A percentile compares a stretch with the other conserved stretches of the same genome.
Evolutionary conservation across 305 asterid species (phyloP).

Genomic region (Fraxinus ornus): DNA sequence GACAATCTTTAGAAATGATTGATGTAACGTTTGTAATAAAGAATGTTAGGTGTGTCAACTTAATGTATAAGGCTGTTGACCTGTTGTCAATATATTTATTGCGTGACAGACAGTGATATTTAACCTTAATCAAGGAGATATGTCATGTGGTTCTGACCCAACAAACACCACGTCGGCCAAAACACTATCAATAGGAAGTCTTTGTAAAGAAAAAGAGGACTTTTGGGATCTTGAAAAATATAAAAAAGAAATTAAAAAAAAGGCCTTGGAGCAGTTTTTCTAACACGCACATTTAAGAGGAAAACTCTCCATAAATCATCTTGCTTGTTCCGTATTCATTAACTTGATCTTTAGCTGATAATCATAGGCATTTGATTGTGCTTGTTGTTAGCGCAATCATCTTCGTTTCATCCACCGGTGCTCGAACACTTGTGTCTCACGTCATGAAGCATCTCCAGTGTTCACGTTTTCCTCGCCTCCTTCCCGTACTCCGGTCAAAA

Average conservation of each 20-base stretch:
- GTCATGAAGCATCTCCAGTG: too few relatives aligned
- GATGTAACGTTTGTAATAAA: neutral
- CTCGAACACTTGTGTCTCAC: neutral
- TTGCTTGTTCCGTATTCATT: neutral
- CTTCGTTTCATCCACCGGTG: neutral
- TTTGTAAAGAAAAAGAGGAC: neutral
- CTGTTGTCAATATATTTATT: neutral
- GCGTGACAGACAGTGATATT: neutral
- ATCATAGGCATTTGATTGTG: neutral
- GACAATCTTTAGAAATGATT: neutral
- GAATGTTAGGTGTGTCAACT: neutral
- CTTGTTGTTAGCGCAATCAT: neutral
- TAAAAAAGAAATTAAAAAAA: too few relatives aligned
- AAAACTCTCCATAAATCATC: neutral
- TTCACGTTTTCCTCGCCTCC: too few relatives aligned
- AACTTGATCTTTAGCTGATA: neutral
- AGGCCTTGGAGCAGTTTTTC: neutral
- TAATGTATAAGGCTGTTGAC: neutral
- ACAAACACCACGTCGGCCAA: neutral
- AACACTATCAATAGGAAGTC: neutral
- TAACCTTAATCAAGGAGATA: neutral
- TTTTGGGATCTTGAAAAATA: neutral
- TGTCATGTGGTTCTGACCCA: neutral
- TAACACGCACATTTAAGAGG: neutral
- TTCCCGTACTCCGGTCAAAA: too few relatives aligned